A percentile compares a stretch with the other conserved stretches of the same genome.
These are phyloP conservation scores for Irpex sp. DNA, from an alignment of 1,284 basidiomycete genomes.

Conservation along the genomic window DNA sequence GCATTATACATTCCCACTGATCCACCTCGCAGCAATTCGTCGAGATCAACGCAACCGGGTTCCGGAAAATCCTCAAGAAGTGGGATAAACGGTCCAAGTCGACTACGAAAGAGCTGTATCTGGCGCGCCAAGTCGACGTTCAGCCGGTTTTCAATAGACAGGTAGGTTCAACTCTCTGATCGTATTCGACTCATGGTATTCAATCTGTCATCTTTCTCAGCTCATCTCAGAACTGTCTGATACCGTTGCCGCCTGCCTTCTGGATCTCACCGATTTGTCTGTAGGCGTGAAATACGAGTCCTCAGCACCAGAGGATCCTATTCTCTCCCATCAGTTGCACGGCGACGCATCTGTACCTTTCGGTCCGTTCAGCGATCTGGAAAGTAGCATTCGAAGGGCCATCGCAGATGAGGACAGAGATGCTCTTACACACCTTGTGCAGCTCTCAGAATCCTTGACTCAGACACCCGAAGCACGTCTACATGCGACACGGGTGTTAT, in stretches of 20 bases:
- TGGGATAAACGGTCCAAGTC: slow-evolving; percentile 97
- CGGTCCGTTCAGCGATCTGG: slow-evolving; percentile 83
- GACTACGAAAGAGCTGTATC: slow-evolving; percentile 93
- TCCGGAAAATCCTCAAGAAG: slow-evolving; percentile 98
- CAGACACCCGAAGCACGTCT: slow-evolving; percentile 53
- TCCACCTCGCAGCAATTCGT: slow-evolving; percentile 76
- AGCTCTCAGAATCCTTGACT: slow-evolving; percentile 62
- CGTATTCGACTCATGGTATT: not conserved
- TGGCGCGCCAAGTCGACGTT: slow-evolving; percentile 95
- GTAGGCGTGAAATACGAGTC: slow-evolving; percentile 72
- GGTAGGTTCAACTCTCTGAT: slow-evolving; percentile 36
- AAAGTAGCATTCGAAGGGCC: slow-evolving; percentile 78
- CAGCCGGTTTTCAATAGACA: slow-evolving; percentile 98
- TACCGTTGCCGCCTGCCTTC: slow-evolving; percentile 87
- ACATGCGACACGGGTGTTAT: slow-evolving; percentile 81
- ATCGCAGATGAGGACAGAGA: slow-evolving; percentile 54
- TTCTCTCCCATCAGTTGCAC: slow-evolving; percentile 69
- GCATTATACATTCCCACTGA: slow-evolving; percentile 5
- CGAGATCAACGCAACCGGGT: slow-evolving; percentile 96
- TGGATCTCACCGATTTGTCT: slow-evolving; percentile 86
- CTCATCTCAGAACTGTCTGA: slow-evolving; percentile 96
- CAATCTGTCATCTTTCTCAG: slow-evolving; percentile 25
- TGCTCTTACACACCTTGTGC: slow-evolving; percentile 65
- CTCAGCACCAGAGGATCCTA: slow-evolving; percentile 36
- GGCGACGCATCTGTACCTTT: slow-evolving; percentile 53